Conservation (phyloP, 257 asterid species). For the Nicotiana benthamiana region DNA sequence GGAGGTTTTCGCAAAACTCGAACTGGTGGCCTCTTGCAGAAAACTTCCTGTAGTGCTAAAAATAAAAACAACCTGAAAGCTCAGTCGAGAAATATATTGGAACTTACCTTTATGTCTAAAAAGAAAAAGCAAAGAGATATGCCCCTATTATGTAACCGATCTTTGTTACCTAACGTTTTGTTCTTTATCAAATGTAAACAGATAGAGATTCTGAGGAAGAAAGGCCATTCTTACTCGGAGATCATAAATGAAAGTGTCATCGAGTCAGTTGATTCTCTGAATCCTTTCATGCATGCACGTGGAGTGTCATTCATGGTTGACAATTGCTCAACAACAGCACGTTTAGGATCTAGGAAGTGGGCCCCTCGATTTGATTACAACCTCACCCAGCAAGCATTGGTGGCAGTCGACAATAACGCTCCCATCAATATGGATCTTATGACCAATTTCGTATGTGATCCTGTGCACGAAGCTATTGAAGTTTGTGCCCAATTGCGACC, state of each 20-base stretch:
- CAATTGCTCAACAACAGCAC: constrained; percentile 91
- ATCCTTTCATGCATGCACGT: constrained; percentile 98
- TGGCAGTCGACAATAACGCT: constrained; percentile 54
- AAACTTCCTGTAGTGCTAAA: neutral
- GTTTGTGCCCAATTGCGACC: constrained; percentile 90
- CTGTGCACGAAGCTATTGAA: constrained; percentile 77
- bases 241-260: constrained; percentile 89
- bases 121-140: neutral
- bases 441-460: constrained; percentile 74
- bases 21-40: neutral
- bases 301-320: constrained; percentile 97
- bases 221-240: constrained; percentile 93
- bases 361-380: constrained; percentile 86
- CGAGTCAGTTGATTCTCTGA: constrained; percentile 87
- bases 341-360: constrained; percentile 92
- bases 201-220: constrained; percentile 93
- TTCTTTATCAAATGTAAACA: constrained; percentile 11
- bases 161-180: neutral
- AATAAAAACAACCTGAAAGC: neutral
- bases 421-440: constrained; percentile 76
- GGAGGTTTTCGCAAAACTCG: neutral
- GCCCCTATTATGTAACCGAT: neutral
- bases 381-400: constrained; percentile 87
- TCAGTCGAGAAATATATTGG: neutral
- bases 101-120: neutral